Evolutionary conservation across 768 basidiomycete species (phyloP).

Genomic region (Clavulina sp.): DNA sequence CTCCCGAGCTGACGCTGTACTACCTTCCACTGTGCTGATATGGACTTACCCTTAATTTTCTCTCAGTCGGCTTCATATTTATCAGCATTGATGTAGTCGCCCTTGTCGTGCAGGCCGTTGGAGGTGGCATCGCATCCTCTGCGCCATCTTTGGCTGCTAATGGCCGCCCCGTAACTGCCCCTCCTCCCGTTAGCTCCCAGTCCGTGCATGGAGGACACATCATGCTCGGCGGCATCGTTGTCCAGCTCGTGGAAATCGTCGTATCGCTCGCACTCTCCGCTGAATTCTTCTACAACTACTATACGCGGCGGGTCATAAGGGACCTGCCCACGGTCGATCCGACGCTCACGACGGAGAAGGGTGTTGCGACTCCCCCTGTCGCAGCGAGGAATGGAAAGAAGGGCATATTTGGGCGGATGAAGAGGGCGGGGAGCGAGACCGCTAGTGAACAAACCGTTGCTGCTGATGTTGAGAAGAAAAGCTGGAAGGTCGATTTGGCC

Average conservation of each 20-base stretch:
- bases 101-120: slow-evolving; percentile 34
- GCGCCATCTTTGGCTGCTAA: slow-evolving; percentile 11
- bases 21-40: neutral
- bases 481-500: too few relatives aligned
- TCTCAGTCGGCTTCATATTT: slow-evolving; percentile 13
- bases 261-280: slow-evolving; percentile 25
- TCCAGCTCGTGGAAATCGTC: slow-evolving; percentile 20
- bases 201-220: slow-evolving; percentile 9
- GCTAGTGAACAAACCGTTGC: too few relatives aligned
- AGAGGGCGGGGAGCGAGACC: too few relatives aligned
- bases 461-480: too few relatives aligned
- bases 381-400: neutral
- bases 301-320: slow-evolving; percentile 21
- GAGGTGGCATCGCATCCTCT: slow-evolving; percentile 20
- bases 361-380: too few relatives aligned
- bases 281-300: slow-evolving; percentile 32
- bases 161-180: too few relatives aligned
- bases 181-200: too few relatives aligned
- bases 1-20: neutral
- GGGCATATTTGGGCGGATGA: too few relatives aligned
- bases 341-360: too few relatives aligned
- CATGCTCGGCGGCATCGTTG: slow-evolving; percentile 13
- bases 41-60: neutral
- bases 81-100: slow-evolving; percentile 32
- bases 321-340: neutral